A percentile compares a stretch with the other conserved stretches of the same genome.
These are phyloP conservation scores for Rhizophlyctis rosea DNA, from an alignment of 192 early-diverging fungal species.

Conservation along the genomic window DNA sequence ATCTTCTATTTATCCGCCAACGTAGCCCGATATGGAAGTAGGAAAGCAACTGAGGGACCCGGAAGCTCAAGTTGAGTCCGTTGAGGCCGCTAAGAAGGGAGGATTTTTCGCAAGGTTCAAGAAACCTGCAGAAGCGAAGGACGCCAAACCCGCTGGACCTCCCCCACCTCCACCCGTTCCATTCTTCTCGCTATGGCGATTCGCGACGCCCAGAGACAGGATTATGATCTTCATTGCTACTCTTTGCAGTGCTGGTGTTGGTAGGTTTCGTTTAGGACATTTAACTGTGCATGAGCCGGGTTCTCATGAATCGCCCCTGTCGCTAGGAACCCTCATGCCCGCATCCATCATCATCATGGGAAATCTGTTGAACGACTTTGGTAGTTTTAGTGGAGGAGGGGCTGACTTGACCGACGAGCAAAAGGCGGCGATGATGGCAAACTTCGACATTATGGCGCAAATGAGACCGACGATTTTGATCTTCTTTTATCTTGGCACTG, in stretches of 20 bases:
- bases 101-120: not conserved
- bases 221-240: not conserved
- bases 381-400: too few species aligned
- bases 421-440: not conserved
- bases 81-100: not conserved
- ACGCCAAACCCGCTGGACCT: not conserved
- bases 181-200: not conserved
- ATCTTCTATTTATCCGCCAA: not conserved
- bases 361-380: not conserved
- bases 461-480: constrained; percentile 14
- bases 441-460: not conserved
- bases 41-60: not conserved
- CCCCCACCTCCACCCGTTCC: not conserved
- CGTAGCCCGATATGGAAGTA: not conserved
- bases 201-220: not conserved
- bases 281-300: too few species aligned
- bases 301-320: too few species aligned
- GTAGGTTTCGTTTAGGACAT: too few species aligned
- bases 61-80: not conserved
- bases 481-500: constrained; percentile 9
- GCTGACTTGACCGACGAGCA: not conserved
- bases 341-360: constrained; percentile 6
- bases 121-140: not conserved
- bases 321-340: constrained; percentile 13
- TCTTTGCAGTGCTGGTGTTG: constrained; percentile 2